Conservation (phyloP, 2,329 filamentous ascomycete species). For the Aureobasidium sp. region DNA sequence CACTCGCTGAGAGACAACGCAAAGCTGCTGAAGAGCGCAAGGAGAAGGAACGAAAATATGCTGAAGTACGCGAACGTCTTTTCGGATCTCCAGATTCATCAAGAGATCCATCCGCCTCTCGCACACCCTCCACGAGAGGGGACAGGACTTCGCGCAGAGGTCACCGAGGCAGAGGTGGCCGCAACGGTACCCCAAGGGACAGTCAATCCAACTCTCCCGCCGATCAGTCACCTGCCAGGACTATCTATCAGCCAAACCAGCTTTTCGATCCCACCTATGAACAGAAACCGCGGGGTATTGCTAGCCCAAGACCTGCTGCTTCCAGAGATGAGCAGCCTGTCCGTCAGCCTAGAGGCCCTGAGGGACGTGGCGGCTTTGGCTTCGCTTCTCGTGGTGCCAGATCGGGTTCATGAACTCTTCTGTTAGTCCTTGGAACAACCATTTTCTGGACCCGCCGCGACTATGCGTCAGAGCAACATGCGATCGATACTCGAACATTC, state of each 20-base stretch:
- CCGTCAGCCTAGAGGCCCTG: conserved; percentile 69
- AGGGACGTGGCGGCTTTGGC: conserved; percentile 72
- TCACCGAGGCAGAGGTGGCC: conserved; percentile 25
- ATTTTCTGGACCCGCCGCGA: neutral
- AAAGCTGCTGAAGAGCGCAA: conserved; percentile 74
- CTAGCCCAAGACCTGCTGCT: conserved; percentile 40
- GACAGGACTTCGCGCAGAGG: conserved; percentile 22
- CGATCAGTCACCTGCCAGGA: conserved; percentile 31
- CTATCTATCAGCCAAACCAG: conserved; percentile 39
- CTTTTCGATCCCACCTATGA: conserved; percentile 72
- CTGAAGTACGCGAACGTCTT: conserved; percentile 79
- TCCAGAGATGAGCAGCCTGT: conserved; percentile 61
- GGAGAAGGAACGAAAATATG: conserved; percentile 84
- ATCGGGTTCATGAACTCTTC: neutral
- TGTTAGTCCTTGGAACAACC: neutral
- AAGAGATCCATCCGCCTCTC: conserved; percentile 24
- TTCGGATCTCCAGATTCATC: conserved; percentile 54
- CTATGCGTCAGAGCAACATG: neutral
- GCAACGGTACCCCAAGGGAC: conserved; percentile 28
- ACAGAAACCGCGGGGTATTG: conserved; percentile 48
- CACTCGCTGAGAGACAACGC: conserved; percentile 67
- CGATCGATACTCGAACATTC: neutral
- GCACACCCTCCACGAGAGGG: conserved; percentile 16
- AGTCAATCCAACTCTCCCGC: conserved; percentile 29
- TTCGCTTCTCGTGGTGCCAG: conserved; percentile 44